Evolutionary conservation across 768 basidiomycete genomes (phyloP).

Genomic region (Dentipellis sp.): DNA sequence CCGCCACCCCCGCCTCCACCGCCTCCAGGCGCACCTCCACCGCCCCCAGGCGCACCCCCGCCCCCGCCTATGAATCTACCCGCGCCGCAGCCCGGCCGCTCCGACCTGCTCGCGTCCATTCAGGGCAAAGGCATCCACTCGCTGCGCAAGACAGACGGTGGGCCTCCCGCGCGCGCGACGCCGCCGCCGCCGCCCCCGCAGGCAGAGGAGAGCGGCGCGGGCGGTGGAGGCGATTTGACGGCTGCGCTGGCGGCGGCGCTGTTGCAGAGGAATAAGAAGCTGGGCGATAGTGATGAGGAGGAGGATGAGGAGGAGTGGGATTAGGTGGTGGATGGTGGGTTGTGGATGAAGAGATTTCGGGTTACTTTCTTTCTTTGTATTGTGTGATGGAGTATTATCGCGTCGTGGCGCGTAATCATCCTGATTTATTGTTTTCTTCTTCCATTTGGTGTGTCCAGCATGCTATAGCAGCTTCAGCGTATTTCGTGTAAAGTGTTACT

Average conservation of each 20-base stretch:
- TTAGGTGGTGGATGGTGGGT: neutral
- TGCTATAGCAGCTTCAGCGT: no score
- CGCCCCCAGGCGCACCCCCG: conserved; percentile 30
- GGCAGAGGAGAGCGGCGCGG: conserved; percentile 24
- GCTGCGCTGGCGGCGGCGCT: conserved; percentile 78
- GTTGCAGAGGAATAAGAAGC: conserved; percentile 72
- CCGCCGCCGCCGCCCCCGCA: conserved; percentile 23
- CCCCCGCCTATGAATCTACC: conserved; percentile 26
- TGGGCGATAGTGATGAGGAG: conserved; percentile 59
- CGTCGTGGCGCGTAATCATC: no score
- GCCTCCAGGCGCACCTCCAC: conserved; percentile 27
- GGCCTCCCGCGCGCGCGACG: conserved; percentile 21
- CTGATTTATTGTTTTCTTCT: no score
- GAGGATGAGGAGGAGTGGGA: conserved; percentile 24
- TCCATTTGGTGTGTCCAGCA: no score
- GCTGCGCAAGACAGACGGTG: conserved; percentile 48
- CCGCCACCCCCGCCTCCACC: conserved; percentile 36
- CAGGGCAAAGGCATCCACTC: conserved; percentile 70
- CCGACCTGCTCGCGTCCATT: conserved; percentile 68
- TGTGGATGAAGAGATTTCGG: neutral
- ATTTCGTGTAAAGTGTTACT: no score
- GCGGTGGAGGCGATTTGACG: conserved; percentile 68
- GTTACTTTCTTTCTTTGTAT: neutral
- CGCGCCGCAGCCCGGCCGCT: conserved; percentile 49
- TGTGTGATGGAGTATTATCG: no score